A percentile compares a stretch with the other conserved stretches of the same genome.
Conservation (phyloP, 345 rosid species). For the Acer yangbiense region DNA sequence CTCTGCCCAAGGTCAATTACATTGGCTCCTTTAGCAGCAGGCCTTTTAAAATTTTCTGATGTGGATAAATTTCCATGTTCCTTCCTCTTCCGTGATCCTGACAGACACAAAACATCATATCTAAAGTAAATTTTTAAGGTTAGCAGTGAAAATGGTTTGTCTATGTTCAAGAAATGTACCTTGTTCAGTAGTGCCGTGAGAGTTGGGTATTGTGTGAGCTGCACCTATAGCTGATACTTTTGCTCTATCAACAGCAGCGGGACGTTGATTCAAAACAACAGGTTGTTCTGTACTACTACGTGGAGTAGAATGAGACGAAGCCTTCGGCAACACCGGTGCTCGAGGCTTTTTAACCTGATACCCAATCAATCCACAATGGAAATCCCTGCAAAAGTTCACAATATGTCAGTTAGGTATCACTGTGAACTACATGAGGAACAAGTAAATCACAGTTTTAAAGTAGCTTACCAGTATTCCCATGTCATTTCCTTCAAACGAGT, state of each 20-base stretch:
- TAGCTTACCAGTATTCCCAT: slow-evolving; percentile 76
- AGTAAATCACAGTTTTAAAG: not conserved
- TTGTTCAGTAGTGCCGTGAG: slow-evolving; percentile 30
- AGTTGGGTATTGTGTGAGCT: slow-evolving; percentile 20
- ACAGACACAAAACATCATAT: slow-evolving; percentile 24
- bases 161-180: slow-evolving; percentile 35
- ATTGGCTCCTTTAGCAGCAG: slow-evolving; percentile 26
- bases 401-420: slow-evolving; percentile 22
- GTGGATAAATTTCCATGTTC: slow-evolving; percentile 36
- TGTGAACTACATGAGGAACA: not conserved
- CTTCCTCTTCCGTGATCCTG: slow-evolving; percentile 68
- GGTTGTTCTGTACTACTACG: slow-evolving; percentile 30
- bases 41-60: slow-evolving; percentile 37
- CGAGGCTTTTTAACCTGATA: slow-evolving; percentile 57
- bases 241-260: slow-evolving; percentile 23
- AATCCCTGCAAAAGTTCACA: slow-evolving; percentile 55
- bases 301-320: slow-evolving; percentile 27
- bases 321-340: slow-evolving; percentile 24
- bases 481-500: slow-evolving; percentile 91
- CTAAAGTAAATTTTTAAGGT: not conserved
- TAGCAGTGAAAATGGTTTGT: slow-evolving; percentile 9
- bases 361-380: slow-evolving; percentile 82
- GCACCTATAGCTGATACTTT: slow-evolving; percentile 35
- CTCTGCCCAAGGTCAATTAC: slow-evolving; percentile 22
- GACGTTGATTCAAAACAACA: slow-evolving; percentile 29